Evolutionary conservation across 441 rosid species (phyloP).

Genomic region (Melianthus villosus): DNA sequence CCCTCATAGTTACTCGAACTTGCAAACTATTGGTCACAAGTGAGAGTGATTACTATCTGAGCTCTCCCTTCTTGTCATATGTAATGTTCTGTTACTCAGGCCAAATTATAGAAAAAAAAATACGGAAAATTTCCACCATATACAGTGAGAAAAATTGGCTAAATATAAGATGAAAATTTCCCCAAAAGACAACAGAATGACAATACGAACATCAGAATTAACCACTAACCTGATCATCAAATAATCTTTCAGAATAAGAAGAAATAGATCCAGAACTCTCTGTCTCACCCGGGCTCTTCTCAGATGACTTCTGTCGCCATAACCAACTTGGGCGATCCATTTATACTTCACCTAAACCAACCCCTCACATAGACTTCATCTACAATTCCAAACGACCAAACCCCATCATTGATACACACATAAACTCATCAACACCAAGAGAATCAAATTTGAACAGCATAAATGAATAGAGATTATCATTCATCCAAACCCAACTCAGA

Average conservation of each 20-base stretch:
- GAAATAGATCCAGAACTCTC: constrained; percentile 63
- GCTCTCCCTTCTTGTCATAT: too few relatives aligned
- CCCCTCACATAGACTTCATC: constrained; percentile 10
- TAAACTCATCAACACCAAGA: not conserved
- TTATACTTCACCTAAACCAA: constrained; percentile 15
- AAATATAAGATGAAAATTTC: not conserved
- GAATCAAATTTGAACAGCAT: not conserved
- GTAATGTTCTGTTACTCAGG: too few relatives aligned
- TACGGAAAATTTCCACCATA: too few relatives aligned
- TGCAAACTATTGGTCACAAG: too few relatives aligned
- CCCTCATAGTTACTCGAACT: too few relatives aligned
- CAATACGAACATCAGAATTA: too few relatives aligned
- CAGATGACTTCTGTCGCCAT: constrained; percentile 48
- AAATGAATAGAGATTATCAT: not conserved
- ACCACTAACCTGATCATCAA: constrained; percentile 55
- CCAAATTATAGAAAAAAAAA: too few relatives aligned
- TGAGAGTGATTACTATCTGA: too few relatives aligned
- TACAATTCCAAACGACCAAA: constrained; percentile 6
- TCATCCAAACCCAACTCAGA: not conserved
- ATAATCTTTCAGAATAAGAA: constrained; percentile 61
- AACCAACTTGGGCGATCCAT: constrained; percentile 83
- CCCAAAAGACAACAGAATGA: not conserved
- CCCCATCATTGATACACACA: not conserved
- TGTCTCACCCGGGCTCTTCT: constrained; percentile 42
- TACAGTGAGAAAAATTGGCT: too few relatives aligned